phyloP scores from a whole-genome alignment of 2,329 filamentous ascomycete genomes.

The Claviceps pusilla region DNA sequence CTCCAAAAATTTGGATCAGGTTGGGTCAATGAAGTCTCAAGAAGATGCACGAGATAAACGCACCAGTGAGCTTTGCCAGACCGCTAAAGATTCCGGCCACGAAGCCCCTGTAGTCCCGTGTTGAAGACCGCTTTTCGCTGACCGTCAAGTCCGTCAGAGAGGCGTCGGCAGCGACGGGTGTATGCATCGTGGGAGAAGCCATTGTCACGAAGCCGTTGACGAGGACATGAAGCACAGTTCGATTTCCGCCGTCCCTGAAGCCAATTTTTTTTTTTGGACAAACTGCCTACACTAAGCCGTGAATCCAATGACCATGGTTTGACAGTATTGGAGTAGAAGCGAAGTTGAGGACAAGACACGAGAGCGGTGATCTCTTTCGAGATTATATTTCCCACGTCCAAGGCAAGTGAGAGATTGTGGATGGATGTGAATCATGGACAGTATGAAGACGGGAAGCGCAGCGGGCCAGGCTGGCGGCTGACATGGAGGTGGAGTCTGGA shows the following conservation, averaged over 20 bases:
- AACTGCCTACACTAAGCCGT: neutral
- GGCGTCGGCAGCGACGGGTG: neutral
- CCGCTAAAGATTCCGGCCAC: slow-evolving; percentile 93
- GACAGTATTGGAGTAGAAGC: neutral
- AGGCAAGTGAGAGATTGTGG: neutral
- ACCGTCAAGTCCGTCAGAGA: neutral
- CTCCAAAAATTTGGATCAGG: neutral
- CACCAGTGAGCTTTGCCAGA: slow-evolving; percentile 75
- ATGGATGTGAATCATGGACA: neutral
- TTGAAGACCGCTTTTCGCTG: slow-evolving; percentile 2
- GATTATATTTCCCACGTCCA: too few relatives aligned
- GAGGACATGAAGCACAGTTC: neutral
- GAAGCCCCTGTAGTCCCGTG: slow-evolving; percentile 74
- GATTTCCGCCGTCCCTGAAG: too few relatives aligned
- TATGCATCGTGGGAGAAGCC: neutral
- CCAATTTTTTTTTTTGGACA: too few relatives aligned
- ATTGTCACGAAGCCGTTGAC: neutral
- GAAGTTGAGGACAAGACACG: neutral
- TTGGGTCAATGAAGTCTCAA: neutral
- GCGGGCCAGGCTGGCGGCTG: neutral
- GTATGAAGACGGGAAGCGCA: neutral
- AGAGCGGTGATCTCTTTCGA: too few relatives aligned
- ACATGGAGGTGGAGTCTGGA: neutral
- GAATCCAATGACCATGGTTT: neutral
- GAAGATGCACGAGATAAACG: slow-evolving; percentile 10